Evolutionary conservation across 1,284 basidiomycete species (phyloP), one percentile per base, ranked within the genome.

Genomic region (Ustilago hordei): DNA sequence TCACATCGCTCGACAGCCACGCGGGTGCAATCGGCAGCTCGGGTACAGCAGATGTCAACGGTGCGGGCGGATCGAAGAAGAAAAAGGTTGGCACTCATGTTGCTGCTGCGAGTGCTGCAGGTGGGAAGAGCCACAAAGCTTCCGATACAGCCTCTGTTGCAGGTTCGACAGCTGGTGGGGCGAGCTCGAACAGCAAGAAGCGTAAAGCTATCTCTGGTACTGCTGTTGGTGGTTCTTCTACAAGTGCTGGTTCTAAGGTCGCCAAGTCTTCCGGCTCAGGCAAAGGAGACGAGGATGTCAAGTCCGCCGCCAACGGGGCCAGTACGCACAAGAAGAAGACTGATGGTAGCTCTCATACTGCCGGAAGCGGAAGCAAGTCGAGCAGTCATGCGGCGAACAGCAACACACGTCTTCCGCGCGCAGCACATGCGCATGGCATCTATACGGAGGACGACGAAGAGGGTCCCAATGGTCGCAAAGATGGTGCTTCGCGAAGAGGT

Each of bases 371-470:
- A 31, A 54, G 60, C 55, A 70, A 68, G 41, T 53, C 74, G 4
- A 67, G 39, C 41, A 28, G 31, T 15, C 31, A 54, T 43, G 38
- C 38, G 4, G 60, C 61, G 0, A 69, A 65, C 64, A 71, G 64
- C 65, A 74, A 71, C 52, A 78, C 70, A 8, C 69, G 75, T 11
- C 67, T 78, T 5, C 75, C 75, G 6, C 66, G 75, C 8, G 75
- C 75, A 3, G 75, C 75, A 32, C 75, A 78, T 41, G 75, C 67
- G 11, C 67, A 73, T 61, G 61, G 61, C 60, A 60, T 59, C 6
- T 78, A 78, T 48, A 68, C 57, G 13, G 75, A 78, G 41, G 75
- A 69, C 38, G 75, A 78, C 47, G 75, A 78, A n/a, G 75, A 78
- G 13, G 75, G 45, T 7, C 4, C 58, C 31, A 19, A 56, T 28